These are phyloP conservation scores for Coemansia interrupta DNA, from an alignment of 192 early-diverging fungal genomes.

Conservation along the genomic window DNA sequence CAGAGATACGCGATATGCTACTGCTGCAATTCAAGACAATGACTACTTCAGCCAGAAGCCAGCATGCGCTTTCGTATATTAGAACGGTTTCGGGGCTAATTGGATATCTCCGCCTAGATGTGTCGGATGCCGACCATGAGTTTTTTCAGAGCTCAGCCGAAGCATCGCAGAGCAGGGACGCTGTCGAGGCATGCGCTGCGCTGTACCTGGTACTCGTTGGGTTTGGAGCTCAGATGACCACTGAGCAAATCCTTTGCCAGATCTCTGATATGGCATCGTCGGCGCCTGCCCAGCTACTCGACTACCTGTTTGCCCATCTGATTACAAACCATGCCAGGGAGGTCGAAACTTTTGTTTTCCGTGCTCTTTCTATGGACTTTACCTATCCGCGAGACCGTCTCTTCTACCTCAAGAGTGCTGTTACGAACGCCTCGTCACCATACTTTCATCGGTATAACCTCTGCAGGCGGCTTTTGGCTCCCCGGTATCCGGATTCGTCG, in stretches of 20 bases:
- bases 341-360: conserved; percentile 15
- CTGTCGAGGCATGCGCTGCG: conserved; percentile 16
- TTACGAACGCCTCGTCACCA: conserved; percentile 8
- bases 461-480: conserved; percentile 11
- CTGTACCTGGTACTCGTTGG: conserved; percentile 34
- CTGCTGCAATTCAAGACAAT: conserved; percentile 11
- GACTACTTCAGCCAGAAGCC: conserved; percentile 1
- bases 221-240: conserved; percentile 13
- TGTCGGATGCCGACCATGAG: conserved; percentile 11
- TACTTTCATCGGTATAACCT: conserved; percentile 18
- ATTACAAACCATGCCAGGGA: conserved; percentile 24
- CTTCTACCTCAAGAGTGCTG: conserved; percentile 31
- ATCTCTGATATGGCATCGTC: conserved; percentile 7
- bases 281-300: conserved; percentile 9
- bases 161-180: background rate
- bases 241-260: conserved; percentile 13
- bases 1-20: conserved; percentile 17
- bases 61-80: conserved; percentile 9
- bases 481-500: conserved; percentile 2
- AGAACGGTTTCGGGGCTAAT: conserved; percentile 30
- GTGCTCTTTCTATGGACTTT: conserved; percentile 37
- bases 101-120: conserved; percentile 31
- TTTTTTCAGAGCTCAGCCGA: conserved; percentile 18
- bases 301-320: conserved; percentile 31
- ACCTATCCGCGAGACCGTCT: conserved; percentile 42